These are phyloP conservation scores for Podospora fimiseda DNA, from an alignment of 495 filamentous ascomycete species.

Conservation along the genomic window DNA sequence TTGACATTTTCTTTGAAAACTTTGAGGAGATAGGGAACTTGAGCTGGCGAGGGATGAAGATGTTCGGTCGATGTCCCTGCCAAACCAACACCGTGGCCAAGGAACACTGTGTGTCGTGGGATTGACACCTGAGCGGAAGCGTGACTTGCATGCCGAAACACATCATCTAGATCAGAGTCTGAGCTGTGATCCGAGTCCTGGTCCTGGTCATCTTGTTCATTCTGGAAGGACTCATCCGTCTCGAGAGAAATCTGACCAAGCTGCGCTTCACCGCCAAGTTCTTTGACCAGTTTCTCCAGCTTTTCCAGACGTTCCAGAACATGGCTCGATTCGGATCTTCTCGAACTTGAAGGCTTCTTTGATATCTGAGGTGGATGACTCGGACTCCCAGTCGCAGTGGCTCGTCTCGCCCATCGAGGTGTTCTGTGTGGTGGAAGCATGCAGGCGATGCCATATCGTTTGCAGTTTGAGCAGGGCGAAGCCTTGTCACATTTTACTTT, in stretches of 20 bases:
- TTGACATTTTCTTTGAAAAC: conserved; percentile 52
- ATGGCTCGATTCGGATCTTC: conserved; percentile 7
- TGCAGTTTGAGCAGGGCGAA: conserved; percentile 54
- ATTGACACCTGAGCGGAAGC: conserved; percentile 37
- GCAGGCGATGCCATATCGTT: conserved; percentile 50
- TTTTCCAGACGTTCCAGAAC: conserved; percentile 48
- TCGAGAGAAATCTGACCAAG: conserved; percentile 36
- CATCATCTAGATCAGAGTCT: conserved; percentile 31
- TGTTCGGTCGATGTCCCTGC: conserved; percentile 30
- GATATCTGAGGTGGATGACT: conserved; percentile 5
- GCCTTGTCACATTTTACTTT: conserved; percentile 59
- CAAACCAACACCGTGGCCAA: conserved; percentile 38
- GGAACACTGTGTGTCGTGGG: conserved; percentile 51
- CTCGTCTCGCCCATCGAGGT: conserved; percentile 49
- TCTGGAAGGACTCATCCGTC: conserved; percentile 33
- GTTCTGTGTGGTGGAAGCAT: conserved; percentile 40
- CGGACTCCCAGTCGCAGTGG: conserved; percentile 8
- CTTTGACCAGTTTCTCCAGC: conserved; percentile 51
- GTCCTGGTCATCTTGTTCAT: conserved; percentile 27
- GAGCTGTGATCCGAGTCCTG: conserved; percentile 34
- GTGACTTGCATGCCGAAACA: conserved; percentile 26
- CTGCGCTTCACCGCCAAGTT: conserved; percentile 40
- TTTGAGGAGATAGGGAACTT: conserved; percentile 46
- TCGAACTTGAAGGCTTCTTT: conserved; percentile 13
- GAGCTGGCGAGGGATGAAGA: conserved; percentile 46